These are phyloP conservation scores for Phytophthora vignae DNA, from an alignment of 352 stramenopile species.

Conservation along the genomic window DNA sequence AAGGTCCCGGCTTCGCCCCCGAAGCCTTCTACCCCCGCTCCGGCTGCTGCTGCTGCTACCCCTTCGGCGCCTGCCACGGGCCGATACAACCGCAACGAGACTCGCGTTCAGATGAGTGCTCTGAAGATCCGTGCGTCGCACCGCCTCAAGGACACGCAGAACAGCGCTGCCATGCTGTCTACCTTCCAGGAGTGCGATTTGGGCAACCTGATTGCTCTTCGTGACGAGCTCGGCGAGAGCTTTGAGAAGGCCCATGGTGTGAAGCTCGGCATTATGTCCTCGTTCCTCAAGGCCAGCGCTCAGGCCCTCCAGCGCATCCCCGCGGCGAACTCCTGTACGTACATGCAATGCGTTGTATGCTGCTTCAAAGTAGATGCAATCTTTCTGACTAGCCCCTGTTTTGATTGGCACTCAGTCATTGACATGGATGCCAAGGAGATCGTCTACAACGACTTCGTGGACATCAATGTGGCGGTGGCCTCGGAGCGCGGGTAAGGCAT, in stretches of 20 bases:
- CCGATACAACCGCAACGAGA: slow-evolving; percentile 76
- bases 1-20: slow-evolving; percentile 31
- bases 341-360: slow-evolving; percentile 10
- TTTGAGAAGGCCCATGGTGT: slow-evolving; percentile 98
- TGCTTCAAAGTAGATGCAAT: not conserved
- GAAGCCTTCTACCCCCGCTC: slow-evolving; percentile 37
- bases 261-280: slow-evolving; percentile 99
- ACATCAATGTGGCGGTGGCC: slow-evolving; percentile 98
- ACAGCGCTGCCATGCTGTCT: slow-evolving; percentile 98
- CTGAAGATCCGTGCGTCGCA: slow-evolving; percentile 96
- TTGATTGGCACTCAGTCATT: slow-evolving; percentile 76
- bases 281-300: slow-evolving; percentile 97
- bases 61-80: slow-evolving; percentile 22
- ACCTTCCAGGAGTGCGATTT: slow-evolving; percentile 99
- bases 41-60: slow-evolving; percentile 28
- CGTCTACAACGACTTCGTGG: slow-evolving; percentile 98
- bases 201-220: slow-evolving; percentile 94
- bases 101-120: slow-evolving; percentile 94
- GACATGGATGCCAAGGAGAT: slow-evolving; percentile 99
- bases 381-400: slow-evolving; percentile 18
- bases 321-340: slow-evolving; percentile 96
- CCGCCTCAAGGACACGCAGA: slow-evolving; percentile 98
- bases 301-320: slow-evolving; percentile 94
- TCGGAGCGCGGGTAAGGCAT: slow-evolving; percentile 87
- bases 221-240: slow-evolving; percentile 90